phyloP scores from a whole-genome alignment of 805 yeast species.

The Saturnispora bothae region DNA sequence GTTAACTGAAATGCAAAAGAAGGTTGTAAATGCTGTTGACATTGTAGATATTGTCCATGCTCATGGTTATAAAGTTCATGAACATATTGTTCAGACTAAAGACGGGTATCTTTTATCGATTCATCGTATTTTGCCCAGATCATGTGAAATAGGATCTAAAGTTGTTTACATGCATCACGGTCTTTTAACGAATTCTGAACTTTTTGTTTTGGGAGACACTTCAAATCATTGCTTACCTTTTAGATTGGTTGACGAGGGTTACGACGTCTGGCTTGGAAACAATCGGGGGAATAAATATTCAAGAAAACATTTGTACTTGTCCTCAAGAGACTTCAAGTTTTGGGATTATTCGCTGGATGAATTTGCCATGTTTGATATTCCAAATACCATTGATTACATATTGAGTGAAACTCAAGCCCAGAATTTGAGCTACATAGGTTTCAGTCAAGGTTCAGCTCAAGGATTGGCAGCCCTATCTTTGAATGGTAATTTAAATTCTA shows the following conservation, averaged over 20 bases:
- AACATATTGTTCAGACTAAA: slow-evolving; percentile 64
- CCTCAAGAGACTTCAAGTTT: slow-evolving; percentile 37
- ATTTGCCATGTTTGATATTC: slow-evolving; percentile 84
- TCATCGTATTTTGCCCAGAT: slow-evolving; percentile 45
- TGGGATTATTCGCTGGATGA: slow-evolving; percentile 93
- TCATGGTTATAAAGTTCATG: slow-evolving; percentile 60
- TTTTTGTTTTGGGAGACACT: slow-evolving; percentile 39
- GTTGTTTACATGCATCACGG: slow-evolving; percentile 88
- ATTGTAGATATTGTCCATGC: slow-evolving; percentile 26
- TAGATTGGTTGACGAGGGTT: slow-evolving; percentile 65
- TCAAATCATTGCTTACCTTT: slow-evolving; percentile 51
- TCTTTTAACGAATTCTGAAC: slow-evolving; percentile 72
- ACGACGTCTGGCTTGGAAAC: slow-evolving; percentile 92
- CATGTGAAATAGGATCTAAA: background rate
- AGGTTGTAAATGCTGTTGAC: slow-evolving; percentile 20
- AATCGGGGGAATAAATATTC: slow-evolving; percentile 88
- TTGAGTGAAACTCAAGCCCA: slow-evolving; percentile 36
- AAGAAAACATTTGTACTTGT: slow-evolving; percentile 51
- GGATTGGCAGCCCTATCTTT: slow-evolving; percentile 73
- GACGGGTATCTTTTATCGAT: slow-evolving; percentile 74
- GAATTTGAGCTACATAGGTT: slow-evolving; percentile 66
- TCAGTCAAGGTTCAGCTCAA: slow-evolving; percentile 92
- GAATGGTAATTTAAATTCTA: slow-evolving; percentile 50
- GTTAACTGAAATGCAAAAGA: slow-evolving; percentile 8
- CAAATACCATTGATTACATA: slow-evolving; percentile 69